phyloP scores from a whole-genome alignment of 1,284 basidiomycete genomes.

The Pseudozyma thailandica region DNA sequence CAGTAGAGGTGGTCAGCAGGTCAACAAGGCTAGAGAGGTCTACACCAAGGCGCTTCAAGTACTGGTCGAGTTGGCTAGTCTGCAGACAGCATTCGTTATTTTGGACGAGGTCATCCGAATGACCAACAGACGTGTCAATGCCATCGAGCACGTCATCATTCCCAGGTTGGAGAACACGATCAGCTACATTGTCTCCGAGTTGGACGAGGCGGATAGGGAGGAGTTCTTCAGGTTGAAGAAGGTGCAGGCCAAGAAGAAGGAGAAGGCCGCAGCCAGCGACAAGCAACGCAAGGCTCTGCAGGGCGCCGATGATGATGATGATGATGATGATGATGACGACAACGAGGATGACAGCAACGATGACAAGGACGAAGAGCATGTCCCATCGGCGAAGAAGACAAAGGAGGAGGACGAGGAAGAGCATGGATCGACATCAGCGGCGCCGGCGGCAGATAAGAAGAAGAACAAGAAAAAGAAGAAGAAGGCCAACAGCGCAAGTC shows the following conservation, averaged over 20 bases:
- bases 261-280: conserved; percentile 46
- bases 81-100: conserved; percentile 94
- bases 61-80: conserved; percentile 93
- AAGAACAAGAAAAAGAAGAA: conserved; percentile 33
- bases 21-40: conserved; percentile 89
- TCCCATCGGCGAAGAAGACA: neutral
- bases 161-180: conserved; percentile 96
- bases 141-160: conserved; percentile 97
- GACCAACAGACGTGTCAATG: conserved; percentile 97
- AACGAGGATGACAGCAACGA: neutral
- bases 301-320: conserved; percentile 10
- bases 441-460: conserved; percentile 7
- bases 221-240: conserved; percentile 68
- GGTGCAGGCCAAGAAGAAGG: conserved; percentile 65
- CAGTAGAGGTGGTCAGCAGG: conserved; percentile 95
- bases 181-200: conserved; percentile 67
- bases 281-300: conserved; percentile 8
- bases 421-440: too few relatives aligned
- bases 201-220: conserved; percentile 67
- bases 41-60: conserved; percentile 98
- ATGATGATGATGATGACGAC: conserved; percentile 9
- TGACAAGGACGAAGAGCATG: conserved; percentile 5
- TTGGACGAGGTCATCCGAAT: conserved; percentile 98
- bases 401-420: neutral
- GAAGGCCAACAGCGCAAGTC: conserved; percentile 1